phyloP scores from a whole-genome alignment of 2,329 filamentous ascomycete species.

The Diaporthe caulivora region DNA sequence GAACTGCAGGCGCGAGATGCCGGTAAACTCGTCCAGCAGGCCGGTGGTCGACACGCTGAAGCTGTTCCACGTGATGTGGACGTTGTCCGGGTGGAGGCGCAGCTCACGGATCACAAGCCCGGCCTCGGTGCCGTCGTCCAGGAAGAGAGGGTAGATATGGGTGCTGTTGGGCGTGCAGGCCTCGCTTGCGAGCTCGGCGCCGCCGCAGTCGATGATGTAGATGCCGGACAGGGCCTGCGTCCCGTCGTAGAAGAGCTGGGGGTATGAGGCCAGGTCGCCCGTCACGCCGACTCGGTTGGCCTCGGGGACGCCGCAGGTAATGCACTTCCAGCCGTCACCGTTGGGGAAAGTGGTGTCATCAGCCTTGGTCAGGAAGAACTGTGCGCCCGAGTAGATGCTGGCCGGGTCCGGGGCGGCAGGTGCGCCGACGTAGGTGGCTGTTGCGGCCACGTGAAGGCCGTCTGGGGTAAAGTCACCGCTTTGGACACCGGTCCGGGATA shows the following conservation, averaged over 20 bases:
- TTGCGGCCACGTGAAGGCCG: constrained; percentile 56
- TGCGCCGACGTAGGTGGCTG: constrained; percentile 56
- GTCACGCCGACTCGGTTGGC: constrained; percentile 43
- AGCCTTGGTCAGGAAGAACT: constrained; percentile 57
- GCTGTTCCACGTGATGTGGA: constrained; percentile 57
- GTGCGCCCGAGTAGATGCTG: constrained; percentile 56
- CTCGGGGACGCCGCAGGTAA: constrained; percentile 57
- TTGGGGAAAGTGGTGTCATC: constrained; percentile 56
- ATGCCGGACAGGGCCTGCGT: constrained; percentile 50
- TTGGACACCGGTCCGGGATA: constrained; percentile 43
- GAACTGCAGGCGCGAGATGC: constrained; percentile 55
- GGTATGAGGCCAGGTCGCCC: constrained; percentile 49
- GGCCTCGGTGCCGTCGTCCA: constrained; percentile 50
- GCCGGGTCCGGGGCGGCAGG: constrained; percentile 52
- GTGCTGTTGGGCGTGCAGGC: constrained; percentile 52
- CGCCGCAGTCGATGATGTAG: constrained; percentile 54
- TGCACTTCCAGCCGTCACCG: constrained; percentile 61
- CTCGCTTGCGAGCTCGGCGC: constrained; percentile 48
- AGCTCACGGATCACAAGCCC: constrained; percentile 55
- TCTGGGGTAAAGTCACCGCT: constrained; percentile 55
- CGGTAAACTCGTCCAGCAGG: constrained; percentile 45
- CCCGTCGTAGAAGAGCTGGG: constrained; percentile 56
- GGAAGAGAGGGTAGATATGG: constrained; percentile 56
- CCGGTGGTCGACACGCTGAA: constrained; percentile 44
- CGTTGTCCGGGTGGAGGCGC: constrained; percentile 58